Conservation (phyloP, 164 flowering plant species). For the Piper betle region DNA sequence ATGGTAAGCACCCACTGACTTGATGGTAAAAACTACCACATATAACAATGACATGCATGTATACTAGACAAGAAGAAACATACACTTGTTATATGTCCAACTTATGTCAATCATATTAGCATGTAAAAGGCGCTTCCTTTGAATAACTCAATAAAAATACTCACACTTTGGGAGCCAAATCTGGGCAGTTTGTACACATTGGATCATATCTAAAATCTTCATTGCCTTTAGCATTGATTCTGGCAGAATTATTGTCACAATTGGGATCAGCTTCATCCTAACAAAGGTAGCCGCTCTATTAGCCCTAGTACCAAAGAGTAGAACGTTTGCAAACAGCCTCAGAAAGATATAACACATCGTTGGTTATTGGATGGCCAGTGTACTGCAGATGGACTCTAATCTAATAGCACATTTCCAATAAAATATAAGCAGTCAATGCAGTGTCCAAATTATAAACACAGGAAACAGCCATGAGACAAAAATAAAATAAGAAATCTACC, state of each 20-base stretch:
- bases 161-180: constrained; percentile 89
- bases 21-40: too few relatives aligned
- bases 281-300: constrained; percentile 29
- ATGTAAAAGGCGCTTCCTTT: background rate
- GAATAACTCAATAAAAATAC: background rate
- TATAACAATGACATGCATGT: too few relatives aligned
- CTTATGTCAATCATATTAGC: background rate
- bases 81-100: too few relatives aligned
- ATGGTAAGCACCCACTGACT: too few relatives aligned
- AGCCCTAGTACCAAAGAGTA: constrained; percentile 30
- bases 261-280: constrained; percentile 7
- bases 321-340: constrained; percentile 30
- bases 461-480: background rate
- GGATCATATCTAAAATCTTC: constrained; percentile 66
- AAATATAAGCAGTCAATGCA: background rate
- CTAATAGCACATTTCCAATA: constrained; percentile 15
- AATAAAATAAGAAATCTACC: background rate
- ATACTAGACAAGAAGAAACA: too few relatives aligned
- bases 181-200: constrained; percentile 91
- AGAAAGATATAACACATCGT: constrained; percentile 67
- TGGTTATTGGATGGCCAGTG: constrained; percentile 85
- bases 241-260: constrained; percentile 8
- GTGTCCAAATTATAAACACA: background rate
- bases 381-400: constrained; percentile 81
- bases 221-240: constrained; percentile 9